Evolutionary conservation across 73 alveolate genomes (phyloP).

Genomic region (Paramecium sonneborni): DNA sequence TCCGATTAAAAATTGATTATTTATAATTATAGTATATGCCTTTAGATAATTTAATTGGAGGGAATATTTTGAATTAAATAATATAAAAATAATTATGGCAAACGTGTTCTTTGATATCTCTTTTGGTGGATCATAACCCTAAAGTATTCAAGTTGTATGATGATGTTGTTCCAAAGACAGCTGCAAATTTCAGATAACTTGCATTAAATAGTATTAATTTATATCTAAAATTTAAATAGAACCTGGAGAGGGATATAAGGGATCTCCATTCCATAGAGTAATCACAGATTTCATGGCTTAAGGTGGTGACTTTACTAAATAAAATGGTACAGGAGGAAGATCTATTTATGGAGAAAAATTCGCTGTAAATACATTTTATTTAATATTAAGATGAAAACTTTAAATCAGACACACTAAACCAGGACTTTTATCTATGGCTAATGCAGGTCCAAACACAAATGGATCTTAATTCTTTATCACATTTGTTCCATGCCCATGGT

Average conservation of each 20-base stretch:
- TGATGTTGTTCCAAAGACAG: conserved; percentile 82
- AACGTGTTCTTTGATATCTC: conserved; percentile 71
- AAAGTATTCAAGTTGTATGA: conserved; percentile 72
- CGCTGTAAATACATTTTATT: conserved; percentile 6
- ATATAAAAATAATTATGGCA: not conserved
- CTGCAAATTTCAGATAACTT: conserved; percentile 83
- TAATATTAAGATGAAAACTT: conserved; percentile 85
- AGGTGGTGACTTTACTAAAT: conserved; percentile 94
- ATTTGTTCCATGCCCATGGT: conserved; percentile 85
- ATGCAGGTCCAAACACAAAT: conserved; percentile 98
- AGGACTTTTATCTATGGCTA: conserved; percentile 96
- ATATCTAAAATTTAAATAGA: not conserved
- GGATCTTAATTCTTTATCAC: conserved; percentile 94
- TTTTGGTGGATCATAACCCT: conserved; percentile 69
- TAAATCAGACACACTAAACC: conserved; percentile 82
- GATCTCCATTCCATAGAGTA: conserved; percentile 95
- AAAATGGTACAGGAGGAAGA: conserved; percentile 96
- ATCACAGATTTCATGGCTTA: conserved; percentile 92
- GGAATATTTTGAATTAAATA: not conserved
- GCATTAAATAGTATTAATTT: conserved; percentile 58
- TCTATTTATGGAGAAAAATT: conserved; percentile 91
- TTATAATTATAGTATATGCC: not conserved
- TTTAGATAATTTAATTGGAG: not conserved
- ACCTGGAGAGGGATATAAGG: conserved; percentile 75
- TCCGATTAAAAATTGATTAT: not conserved